These are phyloP conservation scores for Rubia yunnanensis DNA, from an alignment of 257 asterid genomes.

Conservation along the genomic window DNA sequence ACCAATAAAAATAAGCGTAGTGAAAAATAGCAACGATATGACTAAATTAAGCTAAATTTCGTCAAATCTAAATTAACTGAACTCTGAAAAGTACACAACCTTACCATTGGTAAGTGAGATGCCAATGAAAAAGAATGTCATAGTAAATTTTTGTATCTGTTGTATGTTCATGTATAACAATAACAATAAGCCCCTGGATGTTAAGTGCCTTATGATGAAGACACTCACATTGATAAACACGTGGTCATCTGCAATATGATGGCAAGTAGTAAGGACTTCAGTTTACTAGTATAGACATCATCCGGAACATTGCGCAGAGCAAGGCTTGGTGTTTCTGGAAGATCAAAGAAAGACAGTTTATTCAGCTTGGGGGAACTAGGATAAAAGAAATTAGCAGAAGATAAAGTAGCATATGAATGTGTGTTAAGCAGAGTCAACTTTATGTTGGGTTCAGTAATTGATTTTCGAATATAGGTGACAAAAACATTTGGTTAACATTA, in stretches of 20 bases:
- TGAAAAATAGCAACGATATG: no score
- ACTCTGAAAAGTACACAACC: no score
- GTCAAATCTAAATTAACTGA: no score
- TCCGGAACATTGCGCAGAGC: background rate
- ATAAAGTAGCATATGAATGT: background rate
- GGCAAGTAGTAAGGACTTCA: background rate
- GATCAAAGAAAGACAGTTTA: background rate
- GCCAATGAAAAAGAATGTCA: no score
- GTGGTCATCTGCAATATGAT: background rate
- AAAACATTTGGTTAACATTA: background rate
- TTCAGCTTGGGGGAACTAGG: background rate
- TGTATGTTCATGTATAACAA: no score
- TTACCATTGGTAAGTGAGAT: no score
- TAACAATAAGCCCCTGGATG: no score
- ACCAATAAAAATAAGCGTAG: no score
- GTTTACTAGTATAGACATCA: background rate
- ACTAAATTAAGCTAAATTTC: no score
- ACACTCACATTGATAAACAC: background rate
- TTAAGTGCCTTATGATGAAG: background rate
- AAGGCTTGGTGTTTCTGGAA: background rate
- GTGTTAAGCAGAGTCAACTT: background rate
- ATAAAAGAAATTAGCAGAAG: background rate
- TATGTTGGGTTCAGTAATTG: background rate
- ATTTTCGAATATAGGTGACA: background rate
- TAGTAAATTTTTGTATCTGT: no score